Percentiles rank a stretch among this genome's conserved stretches.
phyloP scores from a whole-genome alignment of 2,329 filamentous ascomycete species.

The Cladophialophora bantiana region DNA sequence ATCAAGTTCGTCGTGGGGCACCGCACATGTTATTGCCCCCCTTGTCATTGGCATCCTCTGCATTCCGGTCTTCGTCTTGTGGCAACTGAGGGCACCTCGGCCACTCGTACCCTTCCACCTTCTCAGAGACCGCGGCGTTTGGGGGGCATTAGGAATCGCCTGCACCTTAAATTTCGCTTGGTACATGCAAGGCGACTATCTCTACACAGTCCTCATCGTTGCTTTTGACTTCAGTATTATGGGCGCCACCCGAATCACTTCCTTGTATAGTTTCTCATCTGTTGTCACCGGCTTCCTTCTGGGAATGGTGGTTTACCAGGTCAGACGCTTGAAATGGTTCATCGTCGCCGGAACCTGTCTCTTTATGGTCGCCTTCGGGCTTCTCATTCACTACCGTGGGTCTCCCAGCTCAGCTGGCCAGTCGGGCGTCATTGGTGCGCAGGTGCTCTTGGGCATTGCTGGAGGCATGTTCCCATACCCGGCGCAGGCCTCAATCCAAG shows the following conservation, averaged over 20 bases:
- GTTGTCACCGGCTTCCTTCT: conserved; percentile 65
- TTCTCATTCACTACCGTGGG: conserved; percentile 70
- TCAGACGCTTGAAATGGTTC: conserved; percentile 69
- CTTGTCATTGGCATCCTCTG: conserved; percentile 60
- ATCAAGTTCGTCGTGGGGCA: conserved; percentile 57
- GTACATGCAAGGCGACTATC: conserved; percentile 69
- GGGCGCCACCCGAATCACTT: conserved; percentile 65
- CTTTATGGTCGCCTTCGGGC: conserved; percentile 70
- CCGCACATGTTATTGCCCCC: conserved; percentile 59
- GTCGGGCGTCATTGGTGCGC: conserved; percentile 67
- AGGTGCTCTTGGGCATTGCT: conserved; percentile 68
- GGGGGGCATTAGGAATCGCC: conserved; percentile 68
- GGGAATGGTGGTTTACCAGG: conserved; percentile 63
- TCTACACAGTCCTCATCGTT: conserved; percentile 68
- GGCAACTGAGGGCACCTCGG: conserved; percentile 59
- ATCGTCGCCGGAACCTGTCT: conserved; percentile 66
- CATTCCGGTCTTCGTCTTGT: conserved; percentile 59
- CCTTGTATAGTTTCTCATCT: conserved; percentile 65
- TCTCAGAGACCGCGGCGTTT: conserved; percentile 69
- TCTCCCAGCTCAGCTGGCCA: conserved; percentile 53
- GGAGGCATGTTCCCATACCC: conserved; percentile 68
- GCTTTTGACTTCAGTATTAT: conserved; percentile 66
- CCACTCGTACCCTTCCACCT: conserved; percentile 67
- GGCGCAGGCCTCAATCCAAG: conserved; percentile 59
- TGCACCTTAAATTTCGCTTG: conserved; percentile 64